Base-by-base conservation (phyloP, 106 monocot genomes). In the Xerophyta viscosa region DNA sequence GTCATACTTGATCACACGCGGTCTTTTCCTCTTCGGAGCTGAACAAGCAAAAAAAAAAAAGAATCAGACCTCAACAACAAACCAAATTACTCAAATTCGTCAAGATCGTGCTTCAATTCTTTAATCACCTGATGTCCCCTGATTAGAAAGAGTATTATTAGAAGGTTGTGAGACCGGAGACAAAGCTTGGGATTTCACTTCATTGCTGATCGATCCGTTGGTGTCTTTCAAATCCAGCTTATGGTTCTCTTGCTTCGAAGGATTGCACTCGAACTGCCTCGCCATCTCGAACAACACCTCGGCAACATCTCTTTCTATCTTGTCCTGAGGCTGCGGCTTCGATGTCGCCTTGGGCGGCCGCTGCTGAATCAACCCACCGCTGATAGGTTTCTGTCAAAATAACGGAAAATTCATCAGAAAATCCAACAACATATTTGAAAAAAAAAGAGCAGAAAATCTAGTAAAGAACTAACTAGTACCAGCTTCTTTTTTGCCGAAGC, bases 281-380 rank as follows among this genome's bases (percentile, higher is more conserved):
- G 82, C 89, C 66, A 98, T 68, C 18, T 76, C 84, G 23, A 58
- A 98, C n/a, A 98, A 69, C 8, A 98, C 96, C 68, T 98, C 96
- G 0, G 96, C 96, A 3, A 98, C 85, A 70, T 98, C 96, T 13
- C 89, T 82, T 68, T 87, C 87, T 44, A 86, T 80, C 37, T 88
- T 81, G 47, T 69, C 78, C 22, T 84, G 82, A 8, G 78, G 75
- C 1, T 85, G 14, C 3, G 65, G 29, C 3, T 57, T 30, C 41
- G 73, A 78, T 0, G 66, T 46, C 6, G 72, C 60, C 67, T 98
- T 98, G 8, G 85, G 78, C 3, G 73, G 89, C 59, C 75, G 70
- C 5, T 85, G 75, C 76, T 39, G 39, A n/a, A n/a, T n/a, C n/a
- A 12, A 81, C 84, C 0, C 21, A 18, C 67, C 78, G 19, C 37